These are phyloP conservation scores for Neurospora crassa DNA, from an alignment of 2,329 filamentous ascomycete genomes.

Conservation along the genomic window DNA sequence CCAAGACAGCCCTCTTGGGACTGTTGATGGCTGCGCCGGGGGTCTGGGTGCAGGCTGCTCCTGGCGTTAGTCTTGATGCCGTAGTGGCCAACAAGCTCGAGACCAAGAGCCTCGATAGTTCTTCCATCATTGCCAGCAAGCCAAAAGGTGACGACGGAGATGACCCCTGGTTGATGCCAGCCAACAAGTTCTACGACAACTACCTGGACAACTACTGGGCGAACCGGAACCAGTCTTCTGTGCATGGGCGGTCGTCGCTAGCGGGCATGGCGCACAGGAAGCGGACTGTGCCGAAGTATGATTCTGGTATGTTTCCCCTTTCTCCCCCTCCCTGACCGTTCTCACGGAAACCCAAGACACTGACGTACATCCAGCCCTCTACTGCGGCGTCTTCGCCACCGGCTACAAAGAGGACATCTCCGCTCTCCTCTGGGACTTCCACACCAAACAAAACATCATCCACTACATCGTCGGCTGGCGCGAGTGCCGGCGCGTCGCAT, in stretches of 20 bases:
- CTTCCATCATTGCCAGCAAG: too few relatives aligned
- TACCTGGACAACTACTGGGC: not conserved
- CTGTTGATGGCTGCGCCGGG: not conserved
- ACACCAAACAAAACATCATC: not conserved
- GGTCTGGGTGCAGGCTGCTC: not conserved
- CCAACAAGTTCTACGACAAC: not conserved
- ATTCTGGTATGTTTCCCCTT: not conserved
- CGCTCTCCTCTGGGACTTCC: not conserved
- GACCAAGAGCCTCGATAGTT: not conserved
- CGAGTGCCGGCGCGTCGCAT: slow-evolving; percentile 3
- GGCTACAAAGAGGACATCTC: not conserved
- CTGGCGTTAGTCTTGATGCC: not conserved
- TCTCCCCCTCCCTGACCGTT: not conserved
- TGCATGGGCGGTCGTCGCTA: not conserved
- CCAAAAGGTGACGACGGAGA: not conserved
- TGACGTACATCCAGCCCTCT: not conserved
- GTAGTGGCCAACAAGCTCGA: not conserved
- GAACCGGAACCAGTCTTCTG: not conserved
- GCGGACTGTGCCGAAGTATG: not conserved
- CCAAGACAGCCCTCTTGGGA: not conserved
- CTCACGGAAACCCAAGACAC: not conserved
- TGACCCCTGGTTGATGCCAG: not conserved
- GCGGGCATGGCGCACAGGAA: not conserved
- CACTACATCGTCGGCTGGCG: slow-evolving; percentile 1
- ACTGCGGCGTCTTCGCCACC: slow-evolving; percentile 9